A percentile compares a stretch with the other conserved stretches of the same genome.
phyloP scores from a whole-genome alignment of 148 eudicot species.

The Diospyros kaki region DNA sequence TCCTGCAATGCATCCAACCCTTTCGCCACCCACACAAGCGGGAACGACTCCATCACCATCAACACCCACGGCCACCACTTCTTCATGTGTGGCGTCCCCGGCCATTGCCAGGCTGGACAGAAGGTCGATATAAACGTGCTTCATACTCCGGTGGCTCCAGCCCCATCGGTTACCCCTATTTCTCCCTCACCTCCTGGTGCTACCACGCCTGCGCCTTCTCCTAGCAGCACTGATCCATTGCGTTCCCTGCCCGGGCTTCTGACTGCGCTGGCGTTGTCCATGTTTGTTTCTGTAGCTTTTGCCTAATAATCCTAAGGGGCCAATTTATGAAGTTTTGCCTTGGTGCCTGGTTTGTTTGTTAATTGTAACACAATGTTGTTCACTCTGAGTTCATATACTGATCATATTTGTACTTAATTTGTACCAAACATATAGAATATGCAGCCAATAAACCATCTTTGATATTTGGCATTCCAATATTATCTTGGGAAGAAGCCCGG shows the following conservation, averaged over 20 bases:
- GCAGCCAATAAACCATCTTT: too few relatives aligned
- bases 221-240: neutral
- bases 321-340: too few relatives aligned
- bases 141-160: conserved; percentile 13
- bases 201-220: conserved; percentile 5
- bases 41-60: conserved; percentile 72
- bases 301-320: neutral
- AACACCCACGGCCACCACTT: conserved; percentile 63
- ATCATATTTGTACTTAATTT: too few relatives aligned
- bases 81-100: conserved; percentile 25
- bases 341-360: too few relatives aligned
- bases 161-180: conserved; percentile 2
- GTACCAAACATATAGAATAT: too few relatives aligned
- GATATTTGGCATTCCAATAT: too few relatives aligned
- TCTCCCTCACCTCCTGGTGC: neutral
- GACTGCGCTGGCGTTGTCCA: neutral
- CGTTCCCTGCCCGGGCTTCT: neutral
- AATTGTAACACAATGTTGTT: too few relatives aligned
- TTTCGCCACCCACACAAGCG: conserved; percentile 67
- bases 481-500: too few relatives aligned
- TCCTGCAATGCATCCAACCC: conserved; percentile 71
- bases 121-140: conserved; percentile 21
- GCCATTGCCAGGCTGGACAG: conserved; percentile 25
- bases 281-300: conserved; percentile 10
- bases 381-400: too few relatives aligned